Evolutionary conservation across 2,329 filamentous ascomycete genomes (phyloP), one percentile per base, ranked within the genome.

Genomic region (Zasmidium citrigriseum): DNA sequence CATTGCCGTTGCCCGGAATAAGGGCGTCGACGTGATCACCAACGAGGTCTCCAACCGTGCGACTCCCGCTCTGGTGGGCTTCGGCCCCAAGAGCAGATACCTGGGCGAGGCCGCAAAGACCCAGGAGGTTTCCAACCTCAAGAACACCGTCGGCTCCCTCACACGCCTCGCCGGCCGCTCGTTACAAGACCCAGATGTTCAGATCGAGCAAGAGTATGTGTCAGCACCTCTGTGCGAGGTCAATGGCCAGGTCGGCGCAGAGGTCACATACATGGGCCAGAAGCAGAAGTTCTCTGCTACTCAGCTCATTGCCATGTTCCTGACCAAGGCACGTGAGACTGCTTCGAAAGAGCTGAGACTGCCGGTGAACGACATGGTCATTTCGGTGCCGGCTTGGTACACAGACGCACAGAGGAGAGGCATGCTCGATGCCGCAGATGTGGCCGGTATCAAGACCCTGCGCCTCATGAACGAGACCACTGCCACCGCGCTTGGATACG

Each of bases 1-100:
- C 75, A 90, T 98, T 80, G 69, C 93, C 76, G 93, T 98, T 78
- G 95, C 95, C 75, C 88, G 95, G 78, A 98, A 98, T 80, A 93
- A 96, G 77, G 95, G 95, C 81, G 95, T 99, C 78, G 95, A 99
- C 83, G 95, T 99, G 77, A 96, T 99, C 76, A 89, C 91, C 82
- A 99, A 99, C 84, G 95, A 99, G 80, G 95, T 98, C 71, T 99
- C 95, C 68, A 98, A 99, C 85, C 89, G 95, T 79, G 88, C 91
- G 62, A 99, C 95, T 70, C 95, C 95, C 63, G 92, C 95, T 63
- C 83, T 99, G 67, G 95, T 99, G 71, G 93, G 91, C 72, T 99
- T 99, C 78, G 91, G 92, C 60, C 89, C 91, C 75, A 96, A 96
- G 82, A 88, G 86, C 77, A 90, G 95, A 82, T 96, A 96, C 76